phyloP scores from a whole-genome alignment of 2,329 filamentous ascomycete genomes.

The Penicillium sclerotigenum region DNA sequence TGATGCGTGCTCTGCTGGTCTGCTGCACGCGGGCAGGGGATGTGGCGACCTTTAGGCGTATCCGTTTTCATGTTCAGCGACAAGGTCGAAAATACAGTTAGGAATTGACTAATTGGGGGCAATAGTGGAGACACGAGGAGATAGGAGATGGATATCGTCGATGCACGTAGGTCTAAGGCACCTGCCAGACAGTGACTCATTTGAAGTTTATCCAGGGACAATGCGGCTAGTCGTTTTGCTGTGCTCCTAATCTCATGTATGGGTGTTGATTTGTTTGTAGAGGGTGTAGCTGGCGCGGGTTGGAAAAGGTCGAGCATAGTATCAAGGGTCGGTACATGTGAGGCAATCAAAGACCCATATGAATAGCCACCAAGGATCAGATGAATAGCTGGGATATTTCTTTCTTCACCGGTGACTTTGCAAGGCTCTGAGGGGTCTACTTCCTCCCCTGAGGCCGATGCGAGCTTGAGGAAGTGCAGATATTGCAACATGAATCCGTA shows the following conservation, averaged over 20 bases:
- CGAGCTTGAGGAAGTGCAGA: constrained; percentile 54
- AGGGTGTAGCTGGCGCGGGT: constrained; percentile 37
- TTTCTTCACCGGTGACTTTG: background rate
- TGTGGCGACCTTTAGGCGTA: constrained; percentile 29
- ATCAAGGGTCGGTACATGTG: constrained; percentile 60
- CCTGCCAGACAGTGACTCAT: background rate
- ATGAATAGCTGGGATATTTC: constrained; percentile 17
- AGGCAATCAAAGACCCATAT: constrained; percentile 81
- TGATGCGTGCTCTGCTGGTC: constrained; percentile 56
- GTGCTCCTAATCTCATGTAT: constrained; percentile 67
- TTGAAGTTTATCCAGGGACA: constrained; percentile 53
- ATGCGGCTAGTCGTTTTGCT: constrained; percentile 64
- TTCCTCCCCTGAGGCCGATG: background rate
- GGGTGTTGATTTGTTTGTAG: constrained; percentile 54
- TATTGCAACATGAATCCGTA: constrained; percentile 78
- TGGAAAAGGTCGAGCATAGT: constrained; percentile 61
- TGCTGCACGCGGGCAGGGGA: constrained; percentile 43
- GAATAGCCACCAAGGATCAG: constrained; percentile 78
- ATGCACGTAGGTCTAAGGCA: constrained; percentile 3
- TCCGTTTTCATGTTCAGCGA: constrained; percentile 32
- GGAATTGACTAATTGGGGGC: constrained; percentile 55
- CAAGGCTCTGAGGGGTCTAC: background rate
- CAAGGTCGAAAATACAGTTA: constrained; percentile 57
- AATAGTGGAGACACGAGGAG: constrained; percentile 66
- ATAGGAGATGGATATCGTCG: constrained; percentile 37